Evolutionary conservation across 2,329 filamentous ascomycete genomes (phyloP).

Genomic region (Chrysoporthe austroafricana): DNA sequence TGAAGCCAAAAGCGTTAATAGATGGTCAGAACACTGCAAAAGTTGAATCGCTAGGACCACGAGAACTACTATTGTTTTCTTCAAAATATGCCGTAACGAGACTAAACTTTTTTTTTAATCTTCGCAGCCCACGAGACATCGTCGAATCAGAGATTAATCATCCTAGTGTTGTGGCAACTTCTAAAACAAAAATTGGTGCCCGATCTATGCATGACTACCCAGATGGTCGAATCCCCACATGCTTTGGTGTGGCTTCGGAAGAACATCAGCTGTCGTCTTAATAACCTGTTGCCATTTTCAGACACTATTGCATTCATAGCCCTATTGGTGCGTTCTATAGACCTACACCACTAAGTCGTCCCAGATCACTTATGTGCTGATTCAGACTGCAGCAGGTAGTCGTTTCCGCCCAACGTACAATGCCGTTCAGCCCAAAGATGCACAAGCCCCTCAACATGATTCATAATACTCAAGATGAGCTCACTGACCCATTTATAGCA

Average conservation of each 20-base stretch:
- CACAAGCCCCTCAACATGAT: neutral
- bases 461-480: neutral
- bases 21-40: accelerated
- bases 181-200: neutral
- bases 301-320: neutral
- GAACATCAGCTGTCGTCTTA: neutral
- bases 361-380: neutral
- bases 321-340: neutral
- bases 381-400: neutral
- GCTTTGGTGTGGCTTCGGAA: neutral
- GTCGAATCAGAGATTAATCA: neutral
- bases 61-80: neutral
- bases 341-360: neutral
- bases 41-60: neutral
- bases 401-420: neutral
- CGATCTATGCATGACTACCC: neutral
- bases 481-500: neutral
- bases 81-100: neutral
- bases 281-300: neutral
- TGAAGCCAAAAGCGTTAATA: neutral
- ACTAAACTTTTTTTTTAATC: neutral
- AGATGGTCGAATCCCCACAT: neutral
- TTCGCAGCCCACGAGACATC: neutral
- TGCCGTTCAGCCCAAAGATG: neutral
- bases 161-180: neutral